A percentile compares a stretch with the other conserved stretches of the same genome.
phyloP scores from a whole-genome alignment of 805 yeast genomes.

The Scheffersomyces lignosus region DNA sequence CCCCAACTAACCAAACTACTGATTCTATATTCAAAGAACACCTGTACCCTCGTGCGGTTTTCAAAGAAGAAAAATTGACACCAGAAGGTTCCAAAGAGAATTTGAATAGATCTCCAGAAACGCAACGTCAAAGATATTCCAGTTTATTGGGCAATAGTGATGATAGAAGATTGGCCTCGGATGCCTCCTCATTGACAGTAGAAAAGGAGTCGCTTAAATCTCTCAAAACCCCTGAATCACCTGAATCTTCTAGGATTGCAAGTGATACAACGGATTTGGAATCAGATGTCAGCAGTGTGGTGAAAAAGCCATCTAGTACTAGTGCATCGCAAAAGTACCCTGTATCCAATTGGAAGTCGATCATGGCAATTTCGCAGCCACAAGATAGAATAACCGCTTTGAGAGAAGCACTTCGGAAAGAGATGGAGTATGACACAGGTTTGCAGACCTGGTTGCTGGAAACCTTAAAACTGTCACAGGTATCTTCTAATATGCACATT shows the following conservation, averaged over 20 bases:
- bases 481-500: conserved; percentile 38
- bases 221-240: not conserved
- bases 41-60: conserved; percentile 16
- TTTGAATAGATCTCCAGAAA: conserved; percentile 2
- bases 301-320: not conserved
- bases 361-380: conserved; percentile 40
- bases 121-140: conserved; percentile 19
- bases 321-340: conserved; percentile 20
- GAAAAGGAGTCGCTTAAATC: not conserved
- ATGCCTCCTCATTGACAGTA: not conserved
- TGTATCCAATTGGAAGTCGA: conserved; percentile 42
- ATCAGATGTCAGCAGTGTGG: too few species aligned
- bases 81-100: conserved; percentile 15
- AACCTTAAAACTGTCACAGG: conserved; percentile 39
- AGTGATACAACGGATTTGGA: too few species aligned
- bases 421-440: conserved; percentile 52
- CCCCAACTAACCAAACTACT: conserved; percentile 3
- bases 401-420: conserved; percentile 43
- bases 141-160: conserved; percentile 18
- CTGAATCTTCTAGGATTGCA: too few species aligned
- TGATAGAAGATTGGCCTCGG: not conserved
- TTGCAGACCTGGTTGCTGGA: conserved; percentile 56
- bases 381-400: conserved; percentile 42
- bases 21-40: conserved; percentile 29
- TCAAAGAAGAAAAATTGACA: conserved; percentile 28